Conservation (phyloP, 306 rosid species). For the Sindora glabra region DNA sequence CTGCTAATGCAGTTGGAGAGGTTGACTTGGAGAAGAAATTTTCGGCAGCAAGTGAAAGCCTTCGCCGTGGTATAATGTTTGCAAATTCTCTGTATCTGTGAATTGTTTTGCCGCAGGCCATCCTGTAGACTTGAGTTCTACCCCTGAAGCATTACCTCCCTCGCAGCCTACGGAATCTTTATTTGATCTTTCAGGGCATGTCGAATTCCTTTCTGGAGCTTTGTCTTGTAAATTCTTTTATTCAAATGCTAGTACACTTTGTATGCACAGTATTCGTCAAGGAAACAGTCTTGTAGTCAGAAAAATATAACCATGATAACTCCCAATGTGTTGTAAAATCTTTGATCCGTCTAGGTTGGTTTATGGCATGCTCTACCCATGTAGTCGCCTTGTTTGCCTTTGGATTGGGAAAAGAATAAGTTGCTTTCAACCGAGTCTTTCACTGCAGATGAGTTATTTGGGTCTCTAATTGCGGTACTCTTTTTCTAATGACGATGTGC, state of each 20-base stretch:
- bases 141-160: not conserved
- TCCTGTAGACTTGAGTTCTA: not conserved
- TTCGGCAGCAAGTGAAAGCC: slow-evolving; percentile 83
- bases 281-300: not conserved
- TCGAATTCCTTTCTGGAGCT: slow-evolving; percentile 12
- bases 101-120: slow-evolving; percentile 26
- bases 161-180: not conserved
- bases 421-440: not conserved
- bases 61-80: slow-evolving; percentile 94
- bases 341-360: not conserved
- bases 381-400: slow-evolving; percentile 7
- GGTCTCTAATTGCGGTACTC: no score
- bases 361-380: not conserved
- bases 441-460: no score
- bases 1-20: slow-evolving; percentile 94
- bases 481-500: no score
- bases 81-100: slow-evolving; percentile 89
- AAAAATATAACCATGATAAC: not conserved
- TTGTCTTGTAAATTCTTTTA: slow-evolving; percentile 10
- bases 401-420: slow-evolving; percentile 1
- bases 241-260: not conserved
- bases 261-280: slow-evolving; percentile 5
- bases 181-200: not conserved
- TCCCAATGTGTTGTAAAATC: not conserved
- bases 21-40: slow-evolving; percentile 72